Percentiles rank a stretch among this genome's conserved stretches.
Conservation (phyloP, 345 rosid genomes). For the Eucalyptus camaldulensis region DNA sequence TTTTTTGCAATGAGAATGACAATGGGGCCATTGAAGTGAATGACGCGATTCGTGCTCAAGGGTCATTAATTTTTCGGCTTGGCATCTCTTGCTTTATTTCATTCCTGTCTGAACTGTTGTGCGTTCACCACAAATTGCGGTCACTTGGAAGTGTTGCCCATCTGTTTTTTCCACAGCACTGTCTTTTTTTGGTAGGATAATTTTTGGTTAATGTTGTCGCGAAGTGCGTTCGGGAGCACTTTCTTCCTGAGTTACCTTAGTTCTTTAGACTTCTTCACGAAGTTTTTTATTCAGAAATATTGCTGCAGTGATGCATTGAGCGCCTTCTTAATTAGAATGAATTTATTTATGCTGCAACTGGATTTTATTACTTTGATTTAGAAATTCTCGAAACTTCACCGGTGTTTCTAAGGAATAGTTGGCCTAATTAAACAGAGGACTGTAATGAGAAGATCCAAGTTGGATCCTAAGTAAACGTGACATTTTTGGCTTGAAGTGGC, state of each 20-base stretch:
- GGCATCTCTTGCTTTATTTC: background rate
- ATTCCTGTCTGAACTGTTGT: background rate
- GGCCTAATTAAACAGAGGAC: background rate
- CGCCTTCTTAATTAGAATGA: background rate
- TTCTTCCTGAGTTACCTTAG: background rate
- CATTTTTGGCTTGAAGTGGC: background rate
- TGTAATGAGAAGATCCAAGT: background rate
- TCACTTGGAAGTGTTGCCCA: background rate
- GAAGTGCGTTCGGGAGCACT: background rate
- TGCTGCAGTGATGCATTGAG: background rate
- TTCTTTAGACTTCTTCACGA: background rate
- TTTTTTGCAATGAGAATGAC: background rate
- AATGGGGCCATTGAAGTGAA: background rate
- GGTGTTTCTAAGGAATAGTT: background rate
- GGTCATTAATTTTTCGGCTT: background rate
- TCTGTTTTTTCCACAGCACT: background rate
- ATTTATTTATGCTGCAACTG: background rate
- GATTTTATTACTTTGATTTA: background rate
- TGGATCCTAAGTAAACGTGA: background rate
- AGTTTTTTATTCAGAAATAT: background rate
- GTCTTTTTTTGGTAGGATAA: background rate
- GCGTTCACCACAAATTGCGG: background rate
- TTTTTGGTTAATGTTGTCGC: background rate
- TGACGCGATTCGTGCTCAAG: background rate
- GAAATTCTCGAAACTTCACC: background rate